Percentiles rank a stretch among this genome's conserved stretches.
Conservation (phyloP, 371 early-diverging fungal species). For the Haplosporangium sp. region DNA sequence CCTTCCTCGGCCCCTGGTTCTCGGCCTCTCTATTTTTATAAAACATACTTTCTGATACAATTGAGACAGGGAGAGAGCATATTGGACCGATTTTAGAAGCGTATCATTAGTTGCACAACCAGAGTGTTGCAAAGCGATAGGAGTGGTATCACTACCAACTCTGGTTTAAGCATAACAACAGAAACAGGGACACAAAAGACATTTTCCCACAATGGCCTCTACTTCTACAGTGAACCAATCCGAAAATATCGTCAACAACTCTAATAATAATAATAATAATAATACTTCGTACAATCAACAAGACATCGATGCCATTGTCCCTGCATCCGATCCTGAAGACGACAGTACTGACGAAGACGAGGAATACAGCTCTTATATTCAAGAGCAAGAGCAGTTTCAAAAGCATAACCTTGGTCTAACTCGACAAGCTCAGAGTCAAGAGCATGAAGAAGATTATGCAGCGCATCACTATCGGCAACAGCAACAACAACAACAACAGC, state of each 20-base stretch:
- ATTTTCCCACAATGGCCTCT: conserved; percentile 25
- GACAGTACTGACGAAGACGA: conserved; percentile 53
- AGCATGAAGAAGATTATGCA: conserved; percentile 7
- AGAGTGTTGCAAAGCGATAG: conserved; percentile 2
- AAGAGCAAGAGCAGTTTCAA: conserved; percentile 34
- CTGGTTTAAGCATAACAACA: conserved; percentile 14
- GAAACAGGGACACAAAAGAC: not conserved
- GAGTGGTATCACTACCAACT: conserved; percentile 20
- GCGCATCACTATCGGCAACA: conserved; percentile 10
- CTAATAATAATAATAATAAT: conserved; percentile 8
- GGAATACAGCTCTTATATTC: conserved; percentile 43
- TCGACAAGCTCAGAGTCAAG: conserved; percentile 10
- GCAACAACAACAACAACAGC: conserved; percentile 24
- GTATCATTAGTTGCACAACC: conserved; percentile 9
- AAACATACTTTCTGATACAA: not conserved
- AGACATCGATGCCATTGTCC: conserved; percentile 47
- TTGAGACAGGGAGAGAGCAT: not conserved
- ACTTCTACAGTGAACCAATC: conserved; percentile 18
- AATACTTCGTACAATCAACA: conserved; percentile 24
- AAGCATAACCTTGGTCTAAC: conserved; percentile 12
- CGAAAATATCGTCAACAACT: conserved; percentile 13
- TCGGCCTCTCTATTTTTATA: conserved; percentile 6
- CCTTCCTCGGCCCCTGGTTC: not conserved
- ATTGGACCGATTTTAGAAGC: conserved; percentile 1
- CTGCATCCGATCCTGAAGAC: conserved; percentile 41